A percentile compares a stretch with the other conserved stretches of the same genome.
phyloP scores from a whole-genome alignment of 2,329 filamentous ascomycete genomes.

The Fusarium torreyae region DNA sequence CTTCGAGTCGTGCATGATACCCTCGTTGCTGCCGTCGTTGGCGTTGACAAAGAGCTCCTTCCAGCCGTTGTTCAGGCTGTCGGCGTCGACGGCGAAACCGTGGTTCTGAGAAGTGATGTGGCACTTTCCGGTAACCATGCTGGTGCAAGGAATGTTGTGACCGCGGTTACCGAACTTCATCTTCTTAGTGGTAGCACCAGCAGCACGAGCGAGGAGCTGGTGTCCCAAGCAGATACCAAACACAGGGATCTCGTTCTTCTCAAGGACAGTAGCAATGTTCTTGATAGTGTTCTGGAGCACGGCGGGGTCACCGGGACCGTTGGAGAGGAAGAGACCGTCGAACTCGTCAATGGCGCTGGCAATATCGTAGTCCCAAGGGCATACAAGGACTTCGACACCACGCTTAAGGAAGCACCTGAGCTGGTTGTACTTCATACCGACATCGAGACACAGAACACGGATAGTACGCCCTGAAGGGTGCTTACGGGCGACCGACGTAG shows the following conservation, averaged over 20 bases:
- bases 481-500: slow-evolving; percentile 78
- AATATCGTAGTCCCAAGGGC: slow-evolving; percentile 97
- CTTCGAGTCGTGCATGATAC: slow-evolving; percentile 87
- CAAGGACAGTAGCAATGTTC: slow-evolving; percentile 82
- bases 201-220: slow-evolving; percentile 89
- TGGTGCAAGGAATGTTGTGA: slow-evolving; percentile 98
- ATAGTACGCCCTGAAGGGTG: slow-evolving; percentile 91
- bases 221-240: slow-evolving; percentile 98
- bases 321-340: slow-evolving; percentile 97
- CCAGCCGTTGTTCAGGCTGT: slow-evolving; percentile 84
- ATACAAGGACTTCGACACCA: slow-evolving; percentile 93
- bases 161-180: slow-evolving; percentile 99
- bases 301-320: slow-evolving; percentile 95
- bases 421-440: slow-evolving; percentile 99
- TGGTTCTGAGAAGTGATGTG: slow-evolving; percentile 99
- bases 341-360: slow-evolving; percentile 85
- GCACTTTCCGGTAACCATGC: slow-evolving; percentile 93
- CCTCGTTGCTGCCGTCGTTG: slow-evolving; percentile 98
- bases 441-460: slow-evolving; percentile 92
- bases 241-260: slow-evolving; percentile 86
- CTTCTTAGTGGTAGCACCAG: slow-evolving; percentile 88
- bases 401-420: slow-evolving; percentile 91
- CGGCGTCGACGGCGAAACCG: slow-evolving; percentile 91
- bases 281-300: slow-evolving; percentile 85
- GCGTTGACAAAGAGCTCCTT: slow-evolving; percentile 97